Percentiles rank a stretch among this genome's conserved stretches.
These are phyloP conservation scores for Neobulgaria alba DNA, from an alignment of 2,329 filamentous ascomycete genomes.

Conservation along the genomic window DNA sequence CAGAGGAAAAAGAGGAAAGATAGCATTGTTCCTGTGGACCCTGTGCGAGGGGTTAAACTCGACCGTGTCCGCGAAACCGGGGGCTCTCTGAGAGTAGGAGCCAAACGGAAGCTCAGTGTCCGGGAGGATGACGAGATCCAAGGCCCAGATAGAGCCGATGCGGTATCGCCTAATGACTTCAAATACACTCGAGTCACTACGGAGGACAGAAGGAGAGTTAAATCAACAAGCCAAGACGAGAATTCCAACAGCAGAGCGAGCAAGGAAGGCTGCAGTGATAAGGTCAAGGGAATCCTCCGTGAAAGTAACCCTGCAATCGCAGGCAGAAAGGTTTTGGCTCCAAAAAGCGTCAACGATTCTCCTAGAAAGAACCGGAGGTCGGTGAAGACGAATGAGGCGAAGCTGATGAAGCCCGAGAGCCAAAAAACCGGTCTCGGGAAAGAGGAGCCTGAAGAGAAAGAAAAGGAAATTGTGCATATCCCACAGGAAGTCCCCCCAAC, in stretches of 20 bases:
- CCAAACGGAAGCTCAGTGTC: constrained; percentile 50
- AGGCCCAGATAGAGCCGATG: constrained; percentile 28
- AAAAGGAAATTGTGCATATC: constrained; percentile 11
- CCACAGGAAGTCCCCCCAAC: constrained; percentile 8
- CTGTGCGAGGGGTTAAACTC: constrained; percentile 9
- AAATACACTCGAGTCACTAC: constrained; percentile 23
- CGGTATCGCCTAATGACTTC: constrained; percentile 20
- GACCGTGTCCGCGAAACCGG: constrained; percentile 13
- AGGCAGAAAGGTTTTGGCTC: constrained; percentile 27
- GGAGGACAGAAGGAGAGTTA: constrained; percentile 20
- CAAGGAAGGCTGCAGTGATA: constrained; percentile 22
- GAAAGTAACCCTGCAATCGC: constrained; percentile 14
- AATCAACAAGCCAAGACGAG: constrained; percentile 8
- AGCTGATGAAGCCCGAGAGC: constrained; percentile 33
- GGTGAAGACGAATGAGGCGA: constrained; percentile 30
- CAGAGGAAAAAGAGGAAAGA: constrained; percentile 29
- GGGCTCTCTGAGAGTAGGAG: constrained; percentile 36
- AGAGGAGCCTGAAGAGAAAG: constrained; percentile 12
- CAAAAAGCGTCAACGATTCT: constrained; percentile 49
- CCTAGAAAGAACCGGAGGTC: constrained; percentile 43
- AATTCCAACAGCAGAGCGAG: constrained; percentile 11
- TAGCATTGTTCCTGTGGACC: constrained; percentile 15
- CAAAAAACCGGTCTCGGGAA: constrained; percentile 15
- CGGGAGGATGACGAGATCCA: constrained; percentile 43
- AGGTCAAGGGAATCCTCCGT: constrained; percentile 17